These are phyloP conservation scores for Chlorella sorokiniana DNA, from an alignment of 139 green algal genomes.

Conservation along the genomic window DNA sequence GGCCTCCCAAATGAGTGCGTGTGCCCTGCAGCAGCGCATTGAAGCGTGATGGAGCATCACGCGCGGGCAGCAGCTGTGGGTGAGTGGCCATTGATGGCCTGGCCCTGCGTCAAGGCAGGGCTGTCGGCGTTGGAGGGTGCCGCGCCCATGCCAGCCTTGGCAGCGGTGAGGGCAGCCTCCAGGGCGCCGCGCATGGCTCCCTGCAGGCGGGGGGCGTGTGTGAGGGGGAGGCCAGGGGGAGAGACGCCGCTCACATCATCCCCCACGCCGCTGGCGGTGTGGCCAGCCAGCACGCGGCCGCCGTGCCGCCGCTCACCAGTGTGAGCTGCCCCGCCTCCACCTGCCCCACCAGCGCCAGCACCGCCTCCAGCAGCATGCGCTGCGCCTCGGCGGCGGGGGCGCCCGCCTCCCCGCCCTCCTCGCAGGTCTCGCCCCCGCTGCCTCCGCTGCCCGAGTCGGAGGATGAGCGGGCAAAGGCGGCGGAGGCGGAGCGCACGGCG, in stretches of 20 bases:
- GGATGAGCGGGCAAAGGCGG: background rate
- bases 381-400: background rate
- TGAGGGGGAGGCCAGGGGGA: background rate
- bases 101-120: no score
- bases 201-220: background rate
- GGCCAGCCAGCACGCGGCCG: background rate
- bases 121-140: no score
- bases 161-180: background rate
- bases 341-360: slow-evolving; percentile 25
- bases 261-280: background rate
- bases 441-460: slow-evolving; percentile 13
- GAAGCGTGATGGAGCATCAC: no score
- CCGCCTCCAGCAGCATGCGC: slow-evolving; percentile 27
- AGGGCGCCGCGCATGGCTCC: slow-evolving; percentile 1
- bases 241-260: background rate
- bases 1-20: no score
- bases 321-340: slow-evolving; percentile 19
- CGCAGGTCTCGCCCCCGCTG: background rate
- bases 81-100: no score
- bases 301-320: background rate
- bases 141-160: no score
- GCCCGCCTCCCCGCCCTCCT: background rate
- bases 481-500: background rate
- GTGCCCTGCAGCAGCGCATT: no score
- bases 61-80: no score